phyloP scores from a whole-genome alignment of 2,329 filamentous ascomycete species.

The Pseudogymnoascus sp. region DNA sequence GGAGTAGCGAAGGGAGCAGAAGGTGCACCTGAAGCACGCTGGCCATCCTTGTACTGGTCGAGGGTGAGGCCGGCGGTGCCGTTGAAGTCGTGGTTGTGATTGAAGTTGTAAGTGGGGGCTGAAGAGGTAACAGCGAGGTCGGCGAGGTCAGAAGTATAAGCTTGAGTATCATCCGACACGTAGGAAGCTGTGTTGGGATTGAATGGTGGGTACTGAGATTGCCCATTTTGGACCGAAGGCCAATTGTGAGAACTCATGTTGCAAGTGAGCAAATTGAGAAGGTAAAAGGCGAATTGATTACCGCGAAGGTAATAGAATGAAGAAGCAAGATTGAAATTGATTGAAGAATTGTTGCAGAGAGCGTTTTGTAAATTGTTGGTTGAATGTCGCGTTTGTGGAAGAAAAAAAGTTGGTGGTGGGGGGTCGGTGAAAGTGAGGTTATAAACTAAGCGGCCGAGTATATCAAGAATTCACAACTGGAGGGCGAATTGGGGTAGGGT shows the following conservation, averaged over 20 bases:
- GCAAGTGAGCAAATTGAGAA: background rate
- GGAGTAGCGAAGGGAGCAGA: background rate
- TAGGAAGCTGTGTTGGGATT: conserved; percentile 5
- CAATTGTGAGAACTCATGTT: conserved; percentile 7
- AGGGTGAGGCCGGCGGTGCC: background rate
- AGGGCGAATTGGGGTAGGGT: background rate
- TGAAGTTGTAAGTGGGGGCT: background rate
- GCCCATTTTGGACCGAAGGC: background rate
- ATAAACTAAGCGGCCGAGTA: background rate
- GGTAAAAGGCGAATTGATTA: background rate
- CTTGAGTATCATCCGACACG: background rate
- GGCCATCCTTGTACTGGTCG: background rate
- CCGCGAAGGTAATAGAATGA: background rate
- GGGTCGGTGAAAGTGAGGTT: conserved; percentile 1
- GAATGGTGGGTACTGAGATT: conserved; percentile 1
- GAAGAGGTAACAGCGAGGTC: background rate
- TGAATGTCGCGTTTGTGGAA: background rate
- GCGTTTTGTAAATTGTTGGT: background rate
- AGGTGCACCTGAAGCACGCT: background rate
- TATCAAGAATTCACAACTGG: conserved; percentile 4
- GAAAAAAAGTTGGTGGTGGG: background rate
- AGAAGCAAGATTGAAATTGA: background rate
- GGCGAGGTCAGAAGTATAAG: background rate
- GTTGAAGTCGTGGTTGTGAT: background rate
- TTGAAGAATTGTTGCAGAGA: background rate